These are phyloP conservation scores for Aspergillus oerlinghausenensis DNA, from an alignment of 2,329 filamentous ascomycete species.

Conservation along the genomic window DNA sequence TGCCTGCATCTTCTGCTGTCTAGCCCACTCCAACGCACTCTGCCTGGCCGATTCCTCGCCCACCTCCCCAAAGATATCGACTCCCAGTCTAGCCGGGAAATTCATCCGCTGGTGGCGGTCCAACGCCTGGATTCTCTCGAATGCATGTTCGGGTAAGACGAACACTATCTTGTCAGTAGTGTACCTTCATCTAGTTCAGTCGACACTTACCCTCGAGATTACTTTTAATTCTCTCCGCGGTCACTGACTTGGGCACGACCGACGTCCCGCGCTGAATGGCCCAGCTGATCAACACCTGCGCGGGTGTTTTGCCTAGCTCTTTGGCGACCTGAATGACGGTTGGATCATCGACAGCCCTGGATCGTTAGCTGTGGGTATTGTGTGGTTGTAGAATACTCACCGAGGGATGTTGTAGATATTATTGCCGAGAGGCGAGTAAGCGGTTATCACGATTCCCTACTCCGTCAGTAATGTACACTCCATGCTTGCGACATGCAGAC, in stretches of 20 bases:
- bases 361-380: neutral
- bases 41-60: conserved; percentile 10
- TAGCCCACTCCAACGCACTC: conserved; percentile 12
- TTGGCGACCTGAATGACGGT: conserved; percentile 10
- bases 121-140: conserved; percentile 10
- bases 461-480: conserved; percentile 2
- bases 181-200: neutral
- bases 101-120: conserved; percentile 14
- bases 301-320: conserved; percentile 7
- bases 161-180: conserved; percentile 5
- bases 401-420: conserved; percentile 16
- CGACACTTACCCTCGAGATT: conserved; percentile 9
- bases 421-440: conserved; percentile 48
- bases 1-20: conserved; percentile 4
- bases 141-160: conserved; percentile 9
- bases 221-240: conserved; percentile 10
- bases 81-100: conserved; percentile 11
- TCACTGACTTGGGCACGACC: conserved; percentile 14
- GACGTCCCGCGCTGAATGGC: conserved; percentile 13
- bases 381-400: neutral
- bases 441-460: conserved; percentile 44
- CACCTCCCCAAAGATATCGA: conserved; percentile 14
- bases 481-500: too few relatives aligned
- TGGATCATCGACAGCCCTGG: conserved; percentile 11
- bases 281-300: conserved; percentile 13